Evolutionary conservation across 2,329 filamentous ascomycete species (phyloP), one percentile per base, ranked within the genome.

Genomic region (Colletotrichum tabaci): DNA sequence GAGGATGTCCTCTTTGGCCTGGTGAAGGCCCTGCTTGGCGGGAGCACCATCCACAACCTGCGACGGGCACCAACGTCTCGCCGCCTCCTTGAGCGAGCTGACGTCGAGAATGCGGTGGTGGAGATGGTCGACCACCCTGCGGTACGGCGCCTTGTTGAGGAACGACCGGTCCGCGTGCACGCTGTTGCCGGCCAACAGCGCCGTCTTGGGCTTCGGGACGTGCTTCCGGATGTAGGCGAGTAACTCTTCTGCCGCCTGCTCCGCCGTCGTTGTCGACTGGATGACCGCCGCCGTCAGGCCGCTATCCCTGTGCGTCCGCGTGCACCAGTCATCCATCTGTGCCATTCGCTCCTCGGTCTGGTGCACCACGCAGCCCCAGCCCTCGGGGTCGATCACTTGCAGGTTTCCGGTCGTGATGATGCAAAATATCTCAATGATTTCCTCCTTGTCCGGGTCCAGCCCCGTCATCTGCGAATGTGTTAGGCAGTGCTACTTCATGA

Each of bases 101-200:
- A 98, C 94, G 80, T 99, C 96, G 58, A 98, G 84, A 74, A 99
- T 93, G 18, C 96, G 90, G 82, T 99, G 95, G 82, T 97, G 93
- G 75, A 99, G 85, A 81, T 96, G 90, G 67, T 93, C 89, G 60
- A 94, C 83, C 2, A 98, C 90, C 71, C 87, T 84, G 49, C 86
- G 88, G 82, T 96, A 99, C 0, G 95, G 95, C 67, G 87, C 87
- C 74, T 89, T 89, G 6, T 90, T 86, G 71, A 99, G 85, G 79
- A 99, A 99, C 2, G 90, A 90, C 77, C 91, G 90, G 82, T 99
- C 96, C 4, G 93, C 94, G 79, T 99, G 96, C 35, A 99, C 94
- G 68, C 92, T 96, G 83, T 98, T 99, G 2, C 96, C 96, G 0
- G 96, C 95, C 50, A 99, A 86, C 68, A 98, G 82, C 0, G 90